Base-by-base conservation (phyloP, 2,329 filamentous ascomycete species). In the Gyromitra esculenta region DNA sequence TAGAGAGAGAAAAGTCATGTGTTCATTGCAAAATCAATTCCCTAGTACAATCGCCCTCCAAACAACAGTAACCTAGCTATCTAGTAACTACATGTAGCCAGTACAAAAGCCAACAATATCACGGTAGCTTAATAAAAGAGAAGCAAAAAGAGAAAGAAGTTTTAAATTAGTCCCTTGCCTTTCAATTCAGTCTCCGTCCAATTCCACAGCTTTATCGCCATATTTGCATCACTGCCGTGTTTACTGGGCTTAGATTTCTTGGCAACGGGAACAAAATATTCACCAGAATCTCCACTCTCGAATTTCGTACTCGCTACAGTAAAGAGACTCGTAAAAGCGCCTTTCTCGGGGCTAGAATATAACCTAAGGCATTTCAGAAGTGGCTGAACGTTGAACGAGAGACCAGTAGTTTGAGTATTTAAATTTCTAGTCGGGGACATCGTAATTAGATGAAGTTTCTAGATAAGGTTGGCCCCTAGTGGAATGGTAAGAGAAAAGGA, bases 311-410 rank as follows among this genome's bases (percentile, higher is more conserved):
- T 75, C 13, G 72, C 66, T 7, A 11, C 39, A 18, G 67, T n/a
- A 39, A 64, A 71, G 13, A 71, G 25, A 18, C 45, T 71, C 25
- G 66, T 50, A 39, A 13, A 65, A 13, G 59, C 9, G 52, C 66
- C 57, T 57, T 71, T 83, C 1, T 81, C 88, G 0, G 86, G 84
- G 45, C 5, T 62, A 6, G 25, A 50, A 39, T 87, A 86, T 48
- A 86, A 82, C 1, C 85, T 82, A 52, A 86, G 79, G 5, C 82
- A 82, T 1, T 50, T 71, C 9, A 65, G 48, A 31, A 70, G 35
- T 9, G 48, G 73, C 25, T 64, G 59, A 15, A 57, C 5, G 1
- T 15, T 70, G 8, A 18, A 9, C 41, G 50, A 31, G 7, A 43
- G 4, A 57, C 59, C 48, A n/a, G 31, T 21, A 13, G 45, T 37